These are phyloP conservation scores for Coprinopsis sp. DNA, from an alignment of 768 basidiomycete genomes.

Conservation along the genomic window DNA sequence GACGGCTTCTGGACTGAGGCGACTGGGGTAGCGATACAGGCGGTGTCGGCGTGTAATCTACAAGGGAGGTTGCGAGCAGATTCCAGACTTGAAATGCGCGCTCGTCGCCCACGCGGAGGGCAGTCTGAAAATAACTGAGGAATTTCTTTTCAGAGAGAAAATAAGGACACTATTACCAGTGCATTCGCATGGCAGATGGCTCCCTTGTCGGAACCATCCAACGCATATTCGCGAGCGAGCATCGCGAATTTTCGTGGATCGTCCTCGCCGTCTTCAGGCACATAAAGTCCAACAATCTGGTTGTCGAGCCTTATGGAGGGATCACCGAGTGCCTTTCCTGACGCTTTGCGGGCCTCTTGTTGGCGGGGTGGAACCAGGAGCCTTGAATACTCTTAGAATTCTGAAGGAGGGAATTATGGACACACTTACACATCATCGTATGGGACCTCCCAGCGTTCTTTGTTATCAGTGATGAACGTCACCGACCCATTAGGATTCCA, in stretches of 20 bases:
- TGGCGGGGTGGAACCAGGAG: constrained; percentile 22
- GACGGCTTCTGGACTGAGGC: constrained; percentile 11
- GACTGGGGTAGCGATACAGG: constrained; percentile 22
- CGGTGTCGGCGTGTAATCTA: constrained; percentile 40
- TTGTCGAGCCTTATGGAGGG: constrained; percentile 40
- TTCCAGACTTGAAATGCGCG: constrained; percentile 65
- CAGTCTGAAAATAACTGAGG: constrained; percentile 35
- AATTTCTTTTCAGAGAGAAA: not conserved
- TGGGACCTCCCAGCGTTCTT: constrained; percentile 56
- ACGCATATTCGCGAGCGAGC: constrained; percentile 61
- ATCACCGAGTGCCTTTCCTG: constrained; percentile 60
- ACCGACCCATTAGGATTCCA: constrained; percentile 68
- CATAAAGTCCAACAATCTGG: constrained; percentile 57
- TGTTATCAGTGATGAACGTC: constrained; percentile 60
- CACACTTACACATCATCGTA: constrained; percentile 74
- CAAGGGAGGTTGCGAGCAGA: constrained; percentile 53
- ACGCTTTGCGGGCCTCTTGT: constrained; percentile 28
- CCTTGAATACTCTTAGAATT: not conserved
- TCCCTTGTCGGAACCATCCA: constrained; percentile 43
- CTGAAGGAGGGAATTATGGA: not conserved
- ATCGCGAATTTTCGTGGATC: constrained; percentile 47
- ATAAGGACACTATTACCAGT: constrained; percentile 27
- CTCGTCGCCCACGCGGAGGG: constrained; percentile 52
- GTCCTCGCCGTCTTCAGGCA: constrained; percentile 28
- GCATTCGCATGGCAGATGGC: constrained; percentile 59